Evolutionary conservation across 768 basidiomycete species (phyloP).

Genomic region (Termitomyces sp.): DNA sequence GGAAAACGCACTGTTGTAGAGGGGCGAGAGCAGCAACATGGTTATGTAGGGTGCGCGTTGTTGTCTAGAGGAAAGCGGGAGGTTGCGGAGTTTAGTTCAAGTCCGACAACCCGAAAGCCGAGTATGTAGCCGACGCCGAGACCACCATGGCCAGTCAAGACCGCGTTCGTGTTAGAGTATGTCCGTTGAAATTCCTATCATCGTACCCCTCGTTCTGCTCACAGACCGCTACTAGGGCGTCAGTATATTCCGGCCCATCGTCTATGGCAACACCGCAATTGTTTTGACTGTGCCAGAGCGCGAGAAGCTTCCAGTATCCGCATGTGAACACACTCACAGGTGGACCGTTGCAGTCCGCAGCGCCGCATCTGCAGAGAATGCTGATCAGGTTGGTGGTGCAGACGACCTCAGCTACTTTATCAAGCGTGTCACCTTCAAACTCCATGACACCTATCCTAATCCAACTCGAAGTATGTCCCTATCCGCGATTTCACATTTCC

Average conservation of each 20-base stretch:
- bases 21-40: constrained; percentile 49
- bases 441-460: constrained; percentile 94
- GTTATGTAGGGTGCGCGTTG: constrained; percentile 16
- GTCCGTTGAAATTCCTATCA: constrained; percentile 24
- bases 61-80: constrained; percentile 24
- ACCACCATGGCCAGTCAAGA: constrained; percentile 41
- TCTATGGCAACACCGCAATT: constrained; percentile 91
- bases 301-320: constrained; percentile 30
- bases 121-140: constrained; percentile 23
- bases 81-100: constrained; percentile 37
- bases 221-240: constrained; percentile 52
- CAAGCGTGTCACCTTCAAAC: constrained; percentile 93
- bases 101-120: constrained; percentile 27
- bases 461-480: constrained; percentile 74
- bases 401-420: constrained; percentile 91
- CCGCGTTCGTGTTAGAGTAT: constrained; percentile 74
- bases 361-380: constrained; percentile 68
- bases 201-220: constrained; percentile 9
- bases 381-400: constrained; percentile 80
- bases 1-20: constrained; percentile 58
- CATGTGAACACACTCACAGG: constrained; percentile 83
- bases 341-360: constrained; percentile 97
- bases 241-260: constrained; percentile 83
- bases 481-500: not conserved
- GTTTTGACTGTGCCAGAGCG: constrained; percentile 73